Evolutionary conservation across 192 early-diverging fungal genomes (phyloP), one percentile per base, ranked within the genome.

Genomic region (Entomortierella beljakovae): DNA sequence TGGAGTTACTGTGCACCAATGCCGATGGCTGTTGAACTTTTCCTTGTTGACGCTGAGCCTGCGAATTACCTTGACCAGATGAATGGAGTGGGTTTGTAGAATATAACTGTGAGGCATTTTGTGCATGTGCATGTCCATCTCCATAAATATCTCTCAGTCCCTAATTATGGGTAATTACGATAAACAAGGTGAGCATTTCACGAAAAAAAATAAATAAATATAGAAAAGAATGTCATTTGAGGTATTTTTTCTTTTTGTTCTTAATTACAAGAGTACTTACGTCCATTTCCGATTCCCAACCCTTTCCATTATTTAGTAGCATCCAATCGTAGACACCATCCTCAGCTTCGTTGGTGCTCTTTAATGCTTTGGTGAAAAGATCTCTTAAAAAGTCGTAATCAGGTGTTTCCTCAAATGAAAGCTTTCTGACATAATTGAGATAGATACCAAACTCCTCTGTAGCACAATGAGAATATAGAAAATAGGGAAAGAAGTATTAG

Each of bases 301-400:
- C 88, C 56, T 87, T 87, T 51, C 88, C 88, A 57, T 80, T 80
- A 56, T 88, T 85, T 15, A 89, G 57, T 23, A 87, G 49, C 81
- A 95, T 94, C 97, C 97, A 99, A 83, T 99, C 97, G 68, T 95
- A 99, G 32, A 98, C 86, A 20, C 93, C 91, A 81, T 99, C 97
- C 71, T 99, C 96, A 32, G 71, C 73, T 64, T 95, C 91, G 51
- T 91, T 91, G 31, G 85, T 81, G 25, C 88, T 87, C 38, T 86
- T 82, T 46, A 95, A 71, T 8, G 88, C 93, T 67, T 94, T 92
- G 69, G 91, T 91, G 55, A 99, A 93, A 54, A 99, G 80, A 11
- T 90, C 90, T 61, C 94, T 85, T 70, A 97, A 82, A 64, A 95
- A 97, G 72, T 96, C 93, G 83, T 99, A 99, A 85, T 99, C 96